Percentiles rank a stretch among this genome's conserved stretches.
phyloP scores from a whole-genome alignment of 169 alveolate species.

The Cryptosporidium andersoni region DNA sequence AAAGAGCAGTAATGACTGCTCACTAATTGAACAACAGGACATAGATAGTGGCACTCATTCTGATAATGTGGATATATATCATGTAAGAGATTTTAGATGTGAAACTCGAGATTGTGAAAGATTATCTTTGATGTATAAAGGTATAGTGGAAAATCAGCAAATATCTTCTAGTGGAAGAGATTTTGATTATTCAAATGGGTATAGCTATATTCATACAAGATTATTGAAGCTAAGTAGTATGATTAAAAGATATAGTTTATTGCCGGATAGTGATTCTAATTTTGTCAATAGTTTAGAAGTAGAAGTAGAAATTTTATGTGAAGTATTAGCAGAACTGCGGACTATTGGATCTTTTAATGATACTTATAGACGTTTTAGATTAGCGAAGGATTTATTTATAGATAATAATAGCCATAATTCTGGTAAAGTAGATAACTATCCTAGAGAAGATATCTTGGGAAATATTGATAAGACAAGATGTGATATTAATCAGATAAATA shows the following conservation, averaged over 20 bases:
- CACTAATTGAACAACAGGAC: no score
- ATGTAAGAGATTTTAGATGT: no score
- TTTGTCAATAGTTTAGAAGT: neutral
- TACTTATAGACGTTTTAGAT: conserved; percentile 33
- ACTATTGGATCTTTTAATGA: conserved; percentile 49
- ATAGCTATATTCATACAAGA: conserved; percentile 45
- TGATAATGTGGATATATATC: no score
- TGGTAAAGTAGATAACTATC: neutral
- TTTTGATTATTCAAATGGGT: conserved; percentile 36
- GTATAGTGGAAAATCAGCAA: neutral
- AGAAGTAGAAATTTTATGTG: conserved; percentile 29
- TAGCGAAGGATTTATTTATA: conserved; percentile 36
- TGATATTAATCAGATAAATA: no score
- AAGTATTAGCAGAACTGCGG: conserved; percentile 40
- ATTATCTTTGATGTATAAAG: no score
- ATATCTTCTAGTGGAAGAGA: neutral
- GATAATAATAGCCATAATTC: neutral
- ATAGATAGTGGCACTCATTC: no score
- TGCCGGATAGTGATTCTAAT: neutral
- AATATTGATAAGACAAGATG: no score
- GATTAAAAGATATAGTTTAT: conserved; percentile 7
- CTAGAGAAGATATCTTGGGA: no score
- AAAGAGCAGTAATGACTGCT: no score
- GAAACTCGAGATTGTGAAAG: no score
- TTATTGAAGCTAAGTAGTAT: neutral